Percentiles rank a stretch among this genome's conserved stretches.
Conservation (phyloP, 257 asterid species). For the Nicotiana attenuata region DNA sequence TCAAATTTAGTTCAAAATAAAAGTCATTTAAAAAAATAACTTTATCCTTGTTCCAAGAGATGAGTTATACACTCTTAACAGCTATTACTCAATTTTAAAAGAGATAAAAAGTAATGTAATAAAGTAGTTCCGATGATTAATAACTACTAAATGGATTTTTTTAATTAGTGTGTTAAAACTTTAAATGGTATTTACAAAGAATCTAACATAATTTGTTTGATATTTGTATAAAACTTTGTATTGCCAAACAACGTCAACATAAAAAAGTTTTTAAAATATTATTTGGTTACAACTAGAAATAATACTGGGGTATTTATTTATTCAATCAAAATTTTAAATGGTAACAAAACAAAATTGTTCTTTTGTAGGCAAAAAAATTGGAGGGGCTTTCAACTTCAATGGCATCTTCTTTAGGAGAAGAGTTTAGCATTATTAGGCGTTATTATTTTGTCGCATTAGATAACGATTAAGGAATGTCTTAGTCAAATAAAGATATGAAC, state of each 20-base stretch:
- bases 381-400: neutral
- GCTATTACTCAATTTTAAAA: no score
- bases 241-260: neutral
- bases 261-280: neutral
- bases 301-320: neutral
- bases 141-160: no score
- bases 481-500: conserved; percentile 8
- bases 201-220: no score
- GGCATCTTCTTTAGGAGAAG: neutral
- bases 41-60: no score
- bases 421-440: neutral
- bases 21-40: no score
- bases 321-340: neutral
- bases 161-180: no score
- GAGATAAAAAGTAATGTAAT: no score
- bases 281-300: neutral
- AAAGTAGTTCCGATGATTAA: no score
- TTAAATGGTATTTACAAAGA: no score
- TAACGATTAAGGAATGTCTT: conserved; percentile 18
- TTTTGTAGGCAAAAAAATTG: neutral
- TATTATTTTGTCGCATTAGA: conserved; percentile 1
- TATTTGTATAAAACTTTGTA: no score
- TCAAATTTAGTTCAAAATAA: no score
- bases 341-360: neutral
- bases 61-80: no score